phyloP scores from a whole-genome alignment of 164 flowering plant species.

The Tetracentron sinense region DNA sequence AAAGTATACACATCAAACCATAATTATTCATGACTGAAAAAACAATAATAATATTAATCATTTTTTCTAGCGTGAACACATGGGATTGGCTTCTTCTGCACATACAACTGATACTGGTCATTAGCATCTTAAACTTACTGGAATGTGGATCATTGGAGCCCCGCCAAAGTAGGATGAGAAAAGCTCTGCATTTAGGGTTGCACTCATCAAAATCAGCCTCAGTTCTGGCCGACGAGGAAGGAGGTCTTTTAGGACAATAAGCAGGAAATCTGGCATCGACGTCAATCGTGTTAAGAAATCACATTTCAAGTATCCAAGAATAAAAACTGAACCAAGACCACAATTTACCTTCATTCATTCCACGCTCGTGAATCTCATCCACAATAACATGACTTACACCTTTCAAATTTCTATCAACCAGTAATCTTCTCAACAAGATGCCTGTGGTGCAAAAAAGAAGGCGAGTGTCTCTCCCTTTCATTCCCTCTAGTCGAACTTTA shows the following conservation, averaged over 20 bases:
- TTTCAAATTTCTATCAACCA: slow-evolving; percentile 80
- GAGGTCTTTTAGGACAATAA: slow-evolving; percentile 85
- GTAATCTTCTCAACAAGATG: slow-evolving; percentile 79
- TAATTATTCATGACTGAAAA: too few relatives aligned
- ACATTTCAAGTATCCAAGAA: slow-evolving; percentile 8
- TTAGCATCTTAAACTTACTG: slow-evolving; percentile 49
- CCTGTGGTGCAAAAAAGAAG: slow-evolving; percentile 99
- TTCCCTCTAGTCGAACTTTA: slow-evolving; percentile 93
- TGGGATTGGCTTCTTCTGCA: background rate
- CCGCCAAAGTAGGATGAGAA: slow-evolving; percentile 85
- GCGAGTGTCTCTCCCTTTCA: slow-evolving; percentile 87
- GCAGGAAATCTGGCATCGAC: slow-evolving; percentile 72
- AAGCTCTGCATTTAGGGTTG: slow-evolving; percentile 87
- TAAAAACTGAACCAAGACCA: slow-evolving; percentile 5
- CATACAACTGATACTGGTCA: background rate
- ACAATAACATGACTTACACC: slow-evolving; percentile 91
- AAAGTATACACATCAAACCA: too few relatives aligned
- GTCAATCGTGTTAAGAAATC: slow-evolving; percentile 18
- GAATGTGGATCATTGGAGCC: slow-evolving; percentile 85
- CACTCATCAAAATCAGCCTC: slow-evolving; percentile 90
- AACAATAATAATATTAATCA: background rate
- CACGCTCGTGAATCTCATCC: slow-evolving; percentile 98
- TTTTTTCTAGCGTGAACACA: background rate
- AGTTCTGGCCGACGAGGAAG: slow-evolving; percentile 88
- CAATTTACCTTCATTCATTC: slow-evolving; percentile 92